Evolutionary conservation across 495 filamentous ascomycete genomes (phyloP), one percentile per base, ranked within the genome.

Genomic region (Annulohypoxylon moriforme): DNA sequence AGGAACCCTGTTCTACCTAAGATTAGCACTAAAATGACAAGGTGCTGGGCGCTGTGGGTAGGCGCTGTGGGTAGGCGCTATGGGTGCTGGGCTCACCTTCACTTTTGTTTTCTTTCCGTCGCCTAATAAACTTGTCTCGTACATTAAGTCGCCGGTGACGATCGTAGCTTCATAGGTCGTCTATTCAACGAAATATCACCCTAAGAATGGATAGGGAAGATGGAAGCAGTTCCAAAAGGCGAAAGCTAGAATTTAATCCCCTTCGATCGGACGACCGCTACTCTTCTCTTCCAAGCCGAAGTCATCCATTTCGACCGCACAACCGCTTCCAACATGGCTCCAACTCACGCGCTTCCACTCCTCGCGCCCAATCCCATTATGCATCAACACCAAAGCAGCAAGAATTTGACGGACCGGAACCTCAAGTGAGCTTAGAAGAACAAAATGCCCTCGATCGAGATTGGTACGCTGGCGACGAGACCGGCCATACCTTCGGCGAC

Each of bases 381-480:
- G 72, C 84, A 33, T 83, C 84, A 10, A 85, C 83, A 1, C 87
- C 81, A 27, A 73, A 79, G 44, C 84, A 86, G 75, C 64, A 80
- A 47, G 83, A 88, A 78, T 85, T 87, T 68, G 81, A 89, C 64
- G 81, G 81, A 8, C 86, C 86, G 0, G 85, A 87, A 64, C 79
- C 83, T 0, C 78, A 78, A 3, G 80, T 86, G 2, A 77, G 79
- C 31, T 82, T 81, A 29, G 78, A 81, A 31, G 83, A 85, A 40
- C 82, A 84, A 38, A 85, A 85, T 56, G 91, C 89, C n/a, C 82
- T 95, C n/a, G 93, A 96, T 77, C 89, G 93, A 64, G 93, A 94
- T 78, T 96, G 93, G 93, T 96, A 96, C 79, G 87, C 86, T 22
- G 91, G 89, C 31, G 93, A 95, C 71, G 92, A 94, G 71, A 88